Percentiles rank a stretch among this genome's conserved stretches.
phyloP scores from a whole-genome alignment of 2,329 filamentous ascomycete genomes.

The Penicillium hesseltinei region DNA sequence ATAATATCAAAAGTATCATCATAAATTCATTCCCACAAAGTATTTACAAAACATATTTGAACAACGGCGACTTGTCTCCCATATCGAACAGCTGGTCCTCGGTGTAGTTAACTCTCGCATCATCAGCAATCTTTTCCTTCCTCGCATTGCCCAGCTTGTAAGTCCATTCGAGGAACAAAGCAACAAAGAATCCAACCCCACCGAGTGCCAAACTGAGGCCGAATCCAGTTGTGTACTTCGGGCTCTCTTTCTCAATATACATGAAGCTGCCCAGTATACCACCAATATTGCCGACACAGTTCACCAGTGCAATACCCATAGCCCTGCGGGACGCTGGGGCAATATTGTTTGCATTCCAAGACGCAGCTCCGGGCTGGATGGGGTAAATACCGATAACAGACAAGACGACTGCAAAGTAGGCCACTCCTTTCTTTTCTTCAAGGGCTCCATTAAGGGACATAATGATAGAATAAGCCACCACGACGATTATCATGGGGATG shows the following conservation, averaged over 20 bases:
- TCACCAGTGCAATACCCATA: slow-evolving; percentile 23
- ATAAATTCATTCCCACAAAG: background rate
- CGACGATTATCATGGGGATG: slow-evolving; percentile 15
- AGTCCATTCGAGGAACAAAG: slow-evolving; percentile 20
- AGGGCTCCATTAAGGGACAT: slow-evolving; percentile 23
- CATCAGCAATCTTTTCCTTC: slow-evolving; percentile 13
- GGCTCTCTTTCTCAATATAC: slow-evolving; percentile 22
- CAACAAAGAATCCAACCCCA: slow-evolving; percentile 16
- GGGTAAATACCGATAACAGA: slow-evolving; percentile 28
- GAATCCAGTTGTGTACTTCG: slow-evolving; percentile 24
- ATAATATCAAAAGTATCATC: background rate
- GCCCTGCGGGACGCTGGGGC: slow-evolving; percentile 24
- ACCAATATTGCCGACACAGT: slow-evolving; percentile 24
- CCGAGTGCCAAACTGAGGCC: slow-evolving; percentile 21
- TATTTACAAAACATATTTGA: slow-evolving; percentile 32
- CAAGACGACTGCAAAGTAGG: slow-evolving; percentile 26
- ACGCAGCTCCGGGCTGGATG: slow-evolving; percentile 24
- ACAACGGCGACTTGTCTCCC: slow-evolving; percentile 45
- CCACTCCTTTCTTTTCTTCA: slow-evolving; percentile 18
- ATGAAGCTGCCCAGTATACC: slow-evolving; percentile 28
- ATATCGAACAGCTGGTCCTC: slow-evolving; percentile 42
- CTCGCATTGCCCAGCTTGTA: slow-evolving; percentile 22
- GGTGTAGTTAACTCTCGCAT: slow-evolving; percentile 26
- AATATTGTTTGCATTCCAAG: slow-evolving; percentile 29
- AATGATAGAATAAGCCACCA: slow-evolving; percentile 21